Evolutionary conservation across 2,329 filamentous ascomycete genomes (phyloP), one percentile per base, ranked within the genome.

Genomic region (Curvularia lunata): DNA sequence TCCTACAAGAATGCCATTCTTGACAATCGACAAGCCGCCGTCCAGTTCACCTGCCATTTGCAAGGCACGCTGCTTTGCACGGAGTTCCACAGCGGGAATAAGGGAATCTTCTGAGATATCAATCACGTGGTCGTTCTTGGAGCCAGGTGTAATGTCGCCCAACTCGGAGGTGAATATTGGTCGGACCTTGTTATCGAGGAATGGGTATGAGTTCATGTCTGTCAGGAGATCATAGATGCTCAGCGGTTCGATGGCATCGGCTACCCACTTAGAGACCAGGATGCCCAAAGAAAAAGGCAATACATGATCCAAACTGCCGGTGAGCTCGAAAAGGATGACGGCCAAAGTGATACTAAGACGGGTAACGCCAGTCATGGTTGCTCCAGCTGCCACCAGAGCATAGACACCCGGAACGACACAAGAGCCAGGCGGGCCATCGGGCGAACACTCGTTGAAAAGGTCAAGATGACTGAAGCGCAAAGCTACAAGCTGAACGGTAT

Each of bases 371-470:
- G 94, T 98, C 95, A 99, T 98, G 30, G 94, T 97, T 1, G 95
- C 92, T 16, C 95, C 95, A 42, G 95, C 95, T 16, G 93, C 94
- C 56, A 97, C 92, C 58, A 99, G 84, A 1, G 92, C 95, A 74
- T 99, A 99, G 0, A 98, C 92, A n/a, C 95, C 95, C 0, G 95
- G 95, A 47, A 96, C 93, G 47, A 99, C 91, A 74, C 95, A 98
- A 1, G 89, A 89, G 57, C 91, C 89, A 30, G 91, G 87, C 38
- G 87, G 82, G 13, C 79, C 85, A 51, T 85, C 83, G 6, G 85
- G 83, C 3, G 88, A 85, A 71, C 95, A 98, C 12, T 84, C 82
- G 19, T 87, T 85, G 80, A 94, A 97, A 6, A 97, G 78, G 13
- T 85, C 80, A 71, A 88, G 89, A 53, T 87, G 79, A 0, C 92